These are phyloP conservation scores for Friedmanniomyces simplex DNA, from an alignment of 495 filamentous ascomycete species.

Conservation along the genomic window DNA sequence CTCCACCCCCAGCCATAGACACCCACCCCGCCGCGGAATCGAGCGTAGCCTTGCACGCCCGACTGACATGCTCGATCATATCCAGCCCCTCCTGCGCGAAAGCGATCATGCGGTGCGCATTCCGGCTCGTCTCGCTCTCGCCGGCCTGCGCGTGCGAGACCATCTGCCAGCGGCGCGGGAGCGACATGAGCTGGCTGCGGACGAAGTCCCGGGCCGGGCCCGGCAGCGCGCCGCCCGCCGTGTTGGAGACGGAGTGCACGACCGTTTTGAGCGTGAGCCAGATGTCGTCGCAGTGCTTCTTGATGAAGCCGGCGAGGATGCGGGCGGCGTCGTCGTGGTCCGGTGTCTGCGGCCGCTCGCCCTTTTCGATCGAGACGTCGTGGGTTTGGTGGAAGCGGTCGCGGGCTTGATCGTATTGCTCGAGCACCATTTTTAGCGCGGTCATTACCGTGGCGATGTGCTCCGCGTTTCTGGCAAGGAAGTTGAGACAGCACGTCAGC, in stretches of 20 bases:
- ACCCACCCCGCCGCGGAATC: slow-evolving; percentile 82
- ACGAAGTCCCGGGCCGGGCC: slow-evolving; percentile 73
- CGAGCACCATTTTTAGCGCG: slow-evolving; percentile 57
- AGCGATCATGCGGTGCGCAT: slow-evolving; percentile 61
- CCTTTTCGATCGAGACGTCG: slow-evolving; percentile 21
- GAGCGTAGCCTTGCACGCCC: slow-evolving; percentile 72
- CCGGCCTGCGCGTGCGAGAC: slow-evolving; percentile 35
- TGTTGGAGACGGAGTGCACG: slow-evolving; percentile 68
- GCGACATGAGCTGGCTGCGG: slow-evolving; percentile 61
- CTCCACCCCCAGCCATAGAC: slow-evolving; percentile 54
- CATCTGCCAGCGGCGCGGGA: slow-evolving; percentile 64
- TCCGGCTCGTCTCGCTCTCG: slow-evolving; percentile 32
- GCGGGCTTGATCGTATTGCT: slow-evolving; percentile 56
- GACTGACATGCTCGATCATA: slow-evolving; percentile 76
- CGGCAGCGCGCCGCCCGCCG: slow-evolving; percentile 73
- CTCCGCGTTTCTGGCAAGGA: slow-evolving; percentile 66
- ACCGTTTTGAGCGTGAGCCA: slow-evolving; percentile 64
- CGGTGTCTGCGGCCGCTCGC: slow-evolving; percentile 23
- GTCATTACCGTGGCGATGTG: slow-evolving; percentile 59
- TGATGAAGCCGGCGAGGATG: slow-evolving; percentile 48
- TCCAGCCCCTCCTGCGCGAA: slow-evolving; percentile 81
- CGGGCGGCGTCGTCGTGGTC: slow-evolving; percentile 34
- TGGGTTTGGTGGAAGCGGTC: slow-evolving; percentile 18
- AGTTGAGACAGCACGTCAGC: slow-evolving; percentile 64
- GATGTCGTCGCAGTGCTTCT: slow-evolving; percentile 60